A percentile compares a stretch with the other conserved stretches of the same genome.
These are phyloP conservation scores for Rhodomyrtus tomentosa DNA, from an alignment of 345 rosid genomes.

Conservation along the genomic window DNA sequence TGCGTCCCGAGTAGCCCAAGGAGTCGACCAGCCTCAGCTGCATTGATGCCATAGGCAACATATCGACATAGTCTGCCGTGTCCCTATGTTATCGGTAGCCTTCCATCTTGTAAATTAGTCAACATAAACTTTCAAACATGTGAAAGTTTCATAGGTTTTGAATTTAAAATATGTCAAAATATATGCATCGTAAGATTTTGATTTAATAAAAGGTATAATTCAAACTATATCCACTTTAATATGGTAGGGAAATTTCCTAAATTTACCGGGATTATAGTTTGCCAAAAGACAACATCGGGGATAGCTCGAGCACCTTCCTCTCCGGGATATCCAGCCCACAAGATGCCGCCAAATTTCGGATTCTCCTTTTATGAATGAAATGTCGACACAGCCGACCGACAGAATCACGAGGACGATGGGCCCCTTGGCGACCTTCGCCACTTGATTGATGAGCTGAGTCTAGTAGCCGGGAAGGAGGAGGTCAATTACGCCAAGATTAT, in stretches of 20 bases:
- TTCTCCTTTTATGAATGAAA: slow-evolving; percentile 30
- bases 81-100: slow-evolving; percentile 50
- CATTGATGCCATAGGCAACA: slow-evolving; percentile 48
- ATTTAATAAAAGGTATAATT: background rate
- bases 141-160: background rate
- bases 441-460: slow-evolving; percentile 31
- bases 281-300: slow-evolving; percentile 52
- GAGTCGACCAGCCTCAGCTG: slow-evolving; percentile 26
- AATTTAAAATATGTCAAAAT: background rate
- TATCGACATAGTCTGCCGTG: slow-evolving; percentile 14
- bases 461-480: slow-evolving; percentile 51
- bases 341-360: slow-evolving; percentile 16
- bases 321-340: slow-evolving; percentile 77
- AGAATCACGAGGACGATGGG: slow-evolving; percentile 53
- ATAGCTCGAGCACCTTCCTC: slow-evolving; percentile 60
- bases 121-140: background rate
- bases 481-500: slow-evolving; percentile 30
- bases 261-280: slow-evolving; percentile 46
- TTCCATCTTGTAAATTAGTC: slow-evolving; percentile 26
- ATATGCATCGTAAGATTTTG: background rate
- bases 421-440: slow-evolving; percentile 27
- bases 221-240: background rate
- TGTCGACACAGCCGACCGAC: slow-evolving; percentile 48
- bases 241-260: background rate
- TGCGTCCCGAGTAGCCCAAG: slow-evolving; percentile 39